Evolutionary conservation across 257 asterid genomes (phyloP).

Genomic region (Linaria vulgaris): DNA sequence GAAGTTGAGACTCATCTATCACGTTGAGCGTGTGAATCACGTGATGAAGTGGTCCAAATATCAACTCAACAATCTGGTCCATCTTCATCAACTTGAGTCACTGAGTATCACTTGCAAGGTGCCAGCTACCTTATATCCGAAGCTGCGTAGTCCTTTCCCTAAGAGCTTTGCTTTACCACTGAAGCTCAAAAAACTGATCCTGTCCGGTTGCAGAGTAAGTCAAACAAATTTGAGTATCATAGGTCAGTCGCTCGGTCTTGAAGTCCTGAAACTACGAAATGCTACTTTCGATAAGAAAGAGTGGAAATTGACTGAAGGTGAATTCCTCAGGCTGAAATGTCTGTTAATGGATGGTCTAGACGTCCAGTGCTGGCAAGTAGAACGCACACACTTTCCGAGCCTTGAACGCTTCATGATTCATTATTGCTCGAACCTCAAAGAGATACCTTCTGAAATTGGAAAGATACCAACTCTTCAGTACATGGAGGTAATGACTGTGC

Average conservation of each 20-base stretch:
- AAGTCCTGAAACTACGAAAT: neutral
- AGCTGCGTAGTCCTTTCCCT: neutral
- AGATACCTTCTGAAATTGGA: neutral
- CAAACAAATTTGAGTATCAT: constrained; percentile 2
- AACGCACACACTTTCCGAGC: neutral
- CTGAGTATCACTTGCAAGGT: neutral
- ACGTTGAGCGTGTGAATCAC: neutral
- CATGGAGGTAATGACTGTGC: neutral
- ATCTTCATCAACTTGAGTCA: constrained; percentile 2
- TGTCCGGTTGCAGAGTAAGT: neutral
- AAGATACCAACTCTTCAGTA: neutral
- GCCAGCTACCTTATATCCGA: neutral
- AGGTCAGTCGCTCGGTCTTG: constrained; percentile 9
- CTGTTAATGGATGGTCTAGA: neutral
- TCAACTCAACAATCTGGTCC: neutral
- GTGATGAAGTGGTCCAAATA: neutral
- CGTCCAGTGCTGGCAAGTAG: neutral
- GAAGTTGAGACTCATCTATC: neutral
- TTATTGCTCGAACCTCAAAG: neutral
- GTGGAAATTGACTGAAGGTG: constrained; percentile 8
- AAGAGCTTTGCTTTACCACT: neutral
- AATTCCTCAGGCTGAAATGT: neutral
- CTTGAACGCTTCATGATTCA: constrained; percentile 3
- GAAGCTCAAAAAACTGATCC: neutral
- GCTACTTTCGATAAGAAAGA: neutral